Evolutionary conservation across 768 basidiomycete species (phyloP).

Genomic region (Hericium coralloides): DNA sequence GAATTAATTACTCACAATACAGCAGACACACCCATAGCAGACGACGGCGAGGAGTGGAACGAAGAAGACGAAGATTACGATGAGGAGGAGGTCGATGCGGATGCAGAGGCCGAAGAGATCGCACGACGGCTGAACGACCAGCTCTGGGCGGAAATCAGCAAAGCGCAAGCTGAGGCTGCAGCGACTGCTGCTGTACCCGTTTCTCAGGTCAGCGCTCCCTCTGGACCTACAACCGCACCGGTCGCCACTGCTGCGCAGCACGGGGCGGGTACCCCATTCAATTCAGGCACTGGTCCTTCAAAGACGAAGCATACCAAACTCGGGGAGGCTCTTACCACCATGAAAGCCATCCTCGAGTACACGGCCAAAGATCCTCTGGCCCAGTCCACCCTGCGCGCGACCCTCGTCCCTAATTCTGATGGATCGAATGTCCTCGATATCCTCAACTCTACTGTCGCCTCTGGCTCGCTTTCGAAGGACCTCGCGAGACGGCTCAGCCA

Average conservation of each 20-base stretch:
- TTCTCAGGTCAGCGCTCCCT: neutral
- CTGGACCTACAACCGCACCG: slow-evolving; percentile 8
- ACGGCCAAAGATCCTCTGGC: slow-evolving; percentile 50
- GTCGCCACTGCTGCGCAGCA: neutral
- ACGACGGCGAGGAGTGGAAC: slow-evolving; percentile 32
- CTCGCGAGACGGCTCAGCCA: slow-evolving; percentile 51
- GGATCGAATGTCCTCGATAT: slow-evolving; percentile 48
- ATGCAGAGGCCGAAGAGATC: slow-evolving; percentile 68
- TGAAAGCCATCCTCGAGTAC: slow-evolving; percentile 51
- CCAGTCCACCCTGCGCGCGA: slow-evolving; percentile 40
- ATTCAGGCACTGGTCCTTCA: neutral
- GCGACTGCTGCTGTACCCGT: slow-evolving; percentile 7
- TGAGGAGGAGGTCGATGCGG: slow-evolving; percentile 49
- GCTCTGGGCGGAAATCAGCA: slow-evolving; percentile 68
- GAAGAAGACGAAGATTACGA: slow-evolving; percentile 38
- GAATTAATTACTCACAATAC: too few species aligned
- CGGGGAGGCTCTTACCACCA: slow-evolving; percentile 54
- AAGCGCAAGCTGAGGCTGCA: slow-evolving; percentile 41
- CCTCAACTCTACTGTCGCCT: slow-evolving; percentile 38
- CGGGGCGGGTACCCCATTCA: neutral
- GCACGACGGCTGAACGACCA: slow-evolving; percentile 68
- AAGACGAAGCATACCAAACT: slow-evolving; percentile 32
- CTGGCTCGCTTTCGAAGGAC: slow-evolving; percentile 41
- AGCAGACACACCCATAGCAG: neutral
- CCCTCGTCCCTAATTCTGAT: slow-evolving; percentile 37